Base-by-base conservation (phyloP, 176 grass and related monocot genomes). In the Miscanthus lutarioriparius region DNA sequence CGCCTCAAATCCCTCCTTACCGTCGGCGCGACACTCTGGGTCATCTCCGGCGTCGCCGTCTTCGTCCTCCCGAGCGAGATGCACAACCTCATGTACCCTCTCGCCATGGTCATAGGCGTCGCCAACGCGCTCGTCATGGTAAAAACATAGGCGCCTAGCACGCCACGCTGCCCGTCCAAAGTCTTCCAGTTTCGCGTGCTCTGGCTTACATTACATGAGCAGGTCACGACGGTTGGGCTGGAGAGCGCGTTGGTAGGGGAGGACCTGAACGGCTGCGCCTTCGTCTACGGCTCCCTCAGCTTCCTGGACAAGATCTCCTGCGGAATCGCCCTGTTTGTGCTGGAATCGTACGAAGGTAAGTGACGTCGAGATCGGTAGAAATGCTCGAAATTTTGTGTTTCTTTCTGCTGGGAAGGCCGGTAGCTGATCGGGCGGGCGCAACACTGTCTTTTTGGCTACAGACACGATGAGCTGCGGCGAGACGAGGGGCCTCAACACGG, bases 271-370 rank as follows among this genome's bases (percentile, higher is more conserved):
- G 89, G 92, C 27, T 80, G 74, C 67, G 89, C 86, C 16, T 91
- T 94, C 66, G 89, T 94, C 53, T 94, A 91, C 36, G 89, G 92
- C 58, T 94, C 92, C 10, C 87, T 94, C 15, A 94, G 92, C 85
- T 94, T 94, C 85, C 4, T 90, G 78, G 92, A 94, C 82, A 94
- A 91, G 90, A 85, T 91, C 22, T 94, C 87, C 8, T 94, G 89
- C 47, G 92, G 92, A 13, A 68, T 94, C 67, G 87, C 92, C 4
- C 64, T 94, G 19, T 94, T 87, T 73, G 87, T 87, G 3, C 92
- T 94, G 20, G 89, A 94, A 69, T 94, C 92, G 4, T 94, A 91
- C 43, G 87, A 94, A 89, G 91, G 91, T 89, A 84, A 40, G 87
- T 87, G 84, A 58, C 79, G 4, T 2, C 8, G 4, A 12, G 20